Evolutionary conservation across 1,284 basidiomycete genomes (phyloP).

Genomic region (Gomphus sp.): DNA sequence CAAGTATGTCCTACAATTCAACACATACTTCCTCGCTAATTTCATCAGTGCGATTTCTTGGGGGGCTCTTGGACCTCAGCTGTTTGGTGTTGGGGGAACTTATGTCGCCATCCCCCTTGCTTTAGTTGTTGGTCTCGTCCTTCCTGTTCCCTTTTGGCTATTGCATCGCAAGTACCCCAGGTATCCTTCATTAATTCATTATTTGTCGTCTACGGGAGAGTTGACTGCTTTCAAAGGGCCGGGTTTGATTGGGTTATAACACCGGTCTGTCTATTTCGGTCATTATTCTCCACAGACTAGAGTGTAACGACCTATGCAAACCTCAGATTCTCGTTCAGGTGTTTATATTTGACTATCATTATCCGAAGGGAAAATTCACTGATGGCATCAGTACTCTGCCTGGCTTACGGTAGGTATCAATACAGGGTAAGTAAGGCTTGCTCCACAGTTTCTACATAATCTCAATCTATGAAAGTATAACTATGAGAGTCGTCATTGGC

Average conservation of each 20-base stretch:
- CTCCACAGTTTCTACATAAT: neutral
- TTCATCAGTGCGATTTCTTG: constrained; percentile 44
- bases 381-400: neutral
- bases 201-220: neutral
- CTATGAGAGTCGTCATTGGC: neutral
- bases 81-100: constrained; percentile 38
- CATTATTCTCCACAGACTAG: neutral
- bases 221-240: neutral
- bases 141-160: constrained; percentile 47
- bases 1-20: constrained; percentile 12
- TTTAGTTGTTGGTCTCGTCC: constrained; percentile 33
- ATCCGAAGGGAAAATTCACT: neutral
- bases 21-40: constrained; percentile 15
- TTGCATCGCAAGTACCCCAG: constrained; percentile 39
- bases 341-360: neutral
- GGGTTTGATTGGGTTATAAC: constrained; percentile 2
- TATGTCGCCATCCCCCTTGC: constrained; percentile 27
- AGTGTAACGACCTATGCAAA: neutral
- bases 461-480: neutral
- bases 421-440: neutral
- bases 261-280: neutral
- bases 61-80: constrained; percentile 46
- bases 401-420: constrained; percentile 2
- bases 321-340: neutral
- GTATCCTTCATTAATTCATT: neutral